phyloP scores from a whole-genome alignment of 352 stramenopile genomes.

The Phytophthora litchii region DNA sequence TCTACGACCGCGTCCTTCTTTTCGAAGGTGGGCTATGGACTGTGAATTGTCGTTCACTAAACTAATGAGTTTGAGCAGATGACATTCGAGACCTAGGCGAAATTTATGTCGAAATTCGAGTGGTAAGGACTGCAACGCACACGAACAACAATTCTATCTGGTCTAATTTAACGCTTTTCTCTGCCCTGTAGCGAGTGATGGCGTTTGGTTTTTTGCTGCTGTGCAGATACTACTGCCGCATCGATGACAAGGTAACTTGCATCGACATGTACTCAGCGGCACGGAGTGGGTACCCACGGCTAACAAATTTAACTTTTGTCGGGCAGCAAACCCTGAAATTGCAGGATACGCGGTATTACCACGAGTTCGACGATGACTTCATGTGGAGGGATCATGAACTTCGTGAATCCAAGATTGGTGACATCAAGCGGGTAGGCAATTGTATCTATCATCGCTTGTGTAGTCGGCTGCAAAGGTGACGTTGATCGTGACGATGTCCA shows the following conservation, averaged over 20 bases:
- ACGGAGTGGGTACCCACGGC: not conserved
- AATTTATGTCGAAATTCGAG: constrained; percentile 64
- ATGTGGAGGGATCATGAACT: constrained; percentile 62
- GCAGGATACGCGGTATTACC: constrained; percentile 65
- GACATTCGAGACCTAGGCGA: constrained; percentile 70
- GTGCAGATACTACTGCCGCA: constrained; percentile 65
- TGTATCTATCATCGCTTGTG: not conserved
- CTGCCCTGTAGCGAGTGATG: constrained; percentile 53
- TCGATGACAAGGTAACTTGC: constrained; percentile 57
- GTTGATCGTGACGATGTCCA: not conserved
- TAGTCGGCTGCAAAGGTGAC: not conserved
- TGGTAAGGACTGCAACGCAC: constrained; percentile 33
- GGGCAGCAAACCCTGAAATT: constrained; percentile 46
- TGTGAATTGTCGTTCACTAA: not conserved
- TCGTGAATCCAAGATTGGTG: constrained; percentile 39
- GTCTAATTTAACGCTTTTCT: constrained; percentile 3
- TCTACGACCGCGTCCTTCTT: constrained; percentile 61
- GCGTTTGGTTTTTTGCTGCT: constrained; percentile 69
- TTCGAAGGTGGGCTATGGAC: constrained; percentile 53
- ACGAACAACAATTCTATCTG: not conserved
- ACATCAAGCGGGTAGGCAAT: constrained; percentile 44
- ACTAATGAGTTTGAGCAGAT: constrained; percentile 30
- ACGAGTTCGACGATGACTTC: constrained; percentile 60
- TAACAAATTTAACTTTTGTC: constrained; percentile 1
- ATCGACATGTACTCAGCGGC: not conserved